Percentiles rank a stretch among this genome's conserved stretches.
These are phyloP conservation scores for Paramyrothecium sp. DNA, from an alignment of 2,329 filamentous ascomycete genomes.

Conservation along the genomic window DNA sequence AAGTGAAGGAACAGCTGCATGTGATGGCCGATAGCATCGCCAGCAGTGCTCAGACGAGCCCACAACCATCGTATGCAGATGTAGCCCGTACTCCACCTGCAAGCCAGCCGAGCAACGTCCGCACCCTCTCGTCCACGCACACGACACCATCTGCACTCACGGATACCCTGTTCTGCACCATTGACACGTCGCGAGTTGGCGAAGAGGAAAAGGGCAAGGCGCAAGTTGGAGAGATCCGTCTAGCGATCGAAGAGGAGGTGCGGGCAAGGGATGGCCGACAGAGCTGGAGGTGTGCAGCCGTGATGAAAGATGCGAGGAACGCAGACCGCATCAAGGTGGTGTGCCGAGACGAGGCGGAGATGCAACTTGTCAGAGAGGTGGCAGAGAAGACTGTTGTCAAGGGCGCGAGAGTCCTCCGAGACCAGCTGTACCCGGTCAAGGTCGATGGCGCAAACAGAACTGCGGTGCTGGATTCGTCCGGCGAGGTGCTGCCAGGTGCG, in stretches of 20 bases:
- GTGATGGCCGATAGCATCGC: too few relatives aligned
- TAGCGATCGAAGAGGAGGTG: too few relatives aligned
- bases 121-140: too few relatives aligned
- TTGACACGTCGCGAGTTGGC: not conserved
- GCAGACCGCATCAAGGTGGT: not conserved
- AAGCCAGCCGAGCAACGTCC: too few relatives aligned
- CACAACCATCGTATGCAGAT: too few relatives aligned
- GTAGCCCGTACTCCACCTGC: too few relatives aligned
- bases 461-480: constrained; percentile 14
- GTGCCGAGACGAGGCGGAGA: not conserved
- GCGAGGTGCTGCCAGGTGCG: constrained; percentile 9
- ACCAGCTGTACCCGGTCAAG: constrained; percentile 20
- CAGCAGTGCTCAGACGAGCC: too few relatives aligned
- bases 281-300: not conserved
- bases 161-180: not conserved
- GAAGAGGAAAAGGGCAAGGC: not conserved
- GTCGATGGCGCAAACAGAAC: constrained; percentile 18
- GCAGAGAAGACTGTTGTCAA: not conserved
- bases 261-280: not conserved
- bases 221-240: not conserved
- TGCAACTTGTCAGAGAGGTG: not conserved
- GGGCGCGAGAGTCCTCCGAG: constrained; percentile 2
- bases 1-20: too few relatives aligned
- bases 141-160: not conserved
- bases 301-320: not conserved